Percentiles rank a stretch among this genome's conserved stretches.
Evolutionary conservation across 495 filamentous ascomycete genomes (phyloP).

Genomic region (Annulohypoxylon moriforme): DNA sequence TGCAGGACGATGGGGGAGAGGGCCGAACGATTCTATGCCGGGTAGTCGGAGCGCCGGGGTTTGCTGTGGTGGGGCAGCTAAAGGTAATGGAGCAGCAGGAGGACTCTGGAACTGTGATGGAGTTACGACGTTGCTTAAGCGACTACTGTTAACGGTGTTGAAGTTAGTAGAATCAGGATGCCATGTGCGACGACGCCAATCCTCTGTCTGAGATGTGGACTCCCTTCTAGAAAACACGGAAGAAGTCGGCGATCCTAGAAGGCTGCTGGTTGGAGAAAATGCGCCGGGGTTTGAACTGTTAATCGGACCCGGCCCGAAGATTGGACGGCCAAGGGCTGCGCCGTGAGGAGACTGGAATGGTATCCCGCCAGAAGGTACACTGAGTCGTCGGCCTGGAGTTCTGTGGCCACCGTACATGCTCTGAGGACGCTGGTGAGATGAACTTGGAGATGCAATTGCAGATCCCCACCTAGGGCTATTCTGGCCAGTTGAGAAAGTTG

Average conservation of each 20-base stretch:
- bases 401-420: conserved; percentile 73
- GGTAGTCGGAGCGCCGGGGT: conserved; percentile 70
- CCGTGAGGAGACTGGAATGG: conserved; percentile 78
- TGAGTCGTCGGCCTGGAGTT: conserved; percentile 78
- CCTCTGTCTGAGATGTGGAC: conserved; percentile 68
- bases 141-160: conserved; percentile 51
- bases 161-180: conserved; percentile 79
- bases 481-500: conserved; percentile 76
- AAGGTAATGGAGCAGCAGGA: conserved; percentile 64
- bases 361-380: conserved; percentile 79
- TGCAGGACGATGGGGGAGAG: conserved; percentile 65
- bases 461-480: conserved; percentile 78
- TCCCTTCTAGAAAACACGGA: conserved; percentile 74
- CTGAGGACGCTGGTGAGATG: conserved; percentile 69
- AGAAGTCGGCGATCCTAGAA: conserved; percentile 75
- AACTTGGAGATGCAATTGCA: conserved; percentile 73
- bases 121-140: conserved; percentile 64
- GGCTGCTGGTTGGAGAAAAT: conserved; percentile 69
- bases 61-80: conserved; percentile 54
- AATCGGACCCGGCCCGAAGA: conserved; percentile 65
- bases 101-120: conserved; percentile 68
- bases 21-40: conserved; percentile 91
- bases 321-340: conserved; percentile 64
- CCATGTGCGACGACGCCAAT: conserved; percentile 87
- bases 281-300: conserved; percentile 63